Evolutionary conservation across 2,329 filamentous ascomycete genomes (phyloP).

Genomic region (Diaporthe capsici): DNA sequence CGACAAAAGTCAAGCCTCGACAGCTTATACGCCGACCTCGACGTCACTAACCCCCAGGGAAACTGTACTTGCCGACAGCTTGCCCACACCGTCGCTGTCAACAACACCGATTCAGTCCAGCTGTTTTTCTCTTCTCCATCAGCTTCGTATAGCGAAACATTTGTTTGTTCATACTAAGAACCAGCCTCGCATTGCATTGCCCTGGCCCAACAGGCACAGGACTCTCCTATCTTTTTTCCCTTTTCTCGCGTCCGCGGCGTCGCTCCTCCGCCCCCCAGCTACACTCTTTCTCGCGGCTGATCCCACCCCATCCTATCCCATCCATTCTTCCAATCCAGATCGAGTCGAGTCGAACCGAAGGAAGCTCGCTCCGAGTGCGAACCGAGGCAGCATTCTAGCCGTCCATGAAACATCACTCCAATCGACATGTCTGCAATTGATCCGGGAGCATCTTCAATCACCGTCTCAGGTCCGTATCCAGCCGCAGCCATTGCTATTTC

Average conservation of each 20-base stretch:
- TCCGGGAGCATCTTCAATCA: conserved; percentile 70
- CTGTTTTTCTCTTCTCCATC: conserved; percentile 15
- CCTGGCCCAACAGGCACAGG: not conserved
- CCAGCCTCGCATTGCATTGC: conserved; percentile 1
- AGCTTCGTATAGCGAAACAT: conserved; percentile 26
- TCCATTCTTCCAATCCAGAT: conserved; percentile 1
- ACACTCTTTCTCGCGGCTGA: conserved; percentile 4
- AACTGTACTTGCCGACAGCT: not conserved
- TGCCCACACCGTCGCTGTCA: conserved; percentile 18
- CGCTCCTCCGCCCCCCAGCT: not conserved
- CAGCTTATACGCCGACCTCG: conserved; percentile 28
- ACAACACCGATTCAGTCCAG: conserved; percentile 9
- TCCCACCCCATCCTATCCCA: conserved; percentile 5
- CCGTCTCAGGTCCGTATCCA: conserved; percentile 65
- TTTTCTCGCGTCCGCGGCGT: not conserved
- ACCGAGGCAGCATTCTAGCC: conserved; percentile 21
- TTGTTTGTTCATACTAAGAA: conserved; percentile 35
- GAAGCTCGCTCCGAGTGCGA: not conserved
- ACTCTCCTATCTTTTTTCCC: conserved; percentile 12
- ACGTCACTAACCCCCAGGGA: conserved; percentile 31
- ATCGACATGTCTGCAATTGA: conserved; percentile 53
- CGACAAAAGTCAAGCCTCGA: conserved; percentile 17
- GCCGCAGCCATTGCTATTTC: not conserved
- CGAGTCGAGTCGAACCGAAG: conserved; percentile 12
- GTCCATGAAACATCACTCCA: conserved; percentile 35